phyloP scores from a whole-genome alignment of 2,329 filamentous ascomycete genomes.

The Dothidotthia symphoricarpi region DNA sequence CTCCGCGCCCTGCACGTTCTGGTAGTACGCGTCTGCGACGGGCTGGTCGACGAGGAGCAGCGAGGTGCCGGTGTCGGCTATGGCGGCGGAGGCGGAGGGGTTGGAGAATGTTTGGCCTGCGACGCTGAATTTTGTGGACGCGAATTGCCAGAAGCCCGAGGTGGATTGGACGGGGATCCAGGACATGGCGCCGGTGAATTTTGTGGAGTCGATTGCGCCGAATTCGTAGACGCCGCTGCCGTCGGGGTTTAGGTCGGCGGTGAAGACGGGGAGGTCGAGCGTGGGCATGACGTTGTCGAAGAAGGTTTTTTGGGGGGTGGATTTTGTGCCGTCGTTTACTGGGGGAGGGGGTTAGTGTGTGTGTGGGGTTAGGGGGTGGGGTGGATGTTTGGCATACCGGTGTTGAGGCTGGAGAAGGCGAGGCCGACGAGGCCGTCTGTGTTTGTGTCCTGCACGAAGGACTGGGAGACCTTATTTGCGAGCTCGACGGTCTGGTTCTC shows the following conservation, averaged over 20 bases:
- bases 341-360: slow-evolving; percentile 3
- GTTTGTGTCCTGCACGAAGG: slow-evolving; percentile 59
- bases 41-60: slow-evolving; percentile 59
- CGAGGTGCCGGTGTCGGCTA: slow-evolving; percentile 59
- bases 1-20: slow-evolving; percentile 41
- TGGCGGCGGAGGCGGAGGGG: slow-evolving; percentile 47
- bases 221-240: slow-evolving; percentile 69
- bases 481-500: slow-evolving; percentile 65
- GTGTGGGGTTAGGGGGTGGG: slow-evolving; percentile 38
- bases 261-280: slow-evolving; percentile 67
- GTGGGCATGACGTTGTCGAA: slow-evolving; percentile 66
- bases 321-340: slow-evolving; percentile 50
- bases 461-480: slow-evolving; percentile 57
- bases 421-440: slow-evolving; percentile 70
- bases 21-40: slow-evolving; percentile 51
- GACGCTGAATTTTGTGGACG: slow-evolving; percentile 57
- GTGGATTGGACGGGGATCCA: slow-evolving; percentile 62
- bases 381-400: slow-evolving; percentile 25
- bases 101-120: slow-evolving; percentile 56
- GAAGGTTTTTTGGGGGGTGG: slow-evolving; percentile 66
- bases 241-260: slow-evolving; percentile 63
- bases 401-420: slow-evolving; percentile 65
- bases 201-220: slow-evolving; percentile 63
- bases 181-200: slow-evolving; percentile 62
- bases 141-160: slow-evolving; percentile 69